phyloP scores from a whole-genome alignment of 331 rosid genomes.

The Quercus phellos region DNA sequence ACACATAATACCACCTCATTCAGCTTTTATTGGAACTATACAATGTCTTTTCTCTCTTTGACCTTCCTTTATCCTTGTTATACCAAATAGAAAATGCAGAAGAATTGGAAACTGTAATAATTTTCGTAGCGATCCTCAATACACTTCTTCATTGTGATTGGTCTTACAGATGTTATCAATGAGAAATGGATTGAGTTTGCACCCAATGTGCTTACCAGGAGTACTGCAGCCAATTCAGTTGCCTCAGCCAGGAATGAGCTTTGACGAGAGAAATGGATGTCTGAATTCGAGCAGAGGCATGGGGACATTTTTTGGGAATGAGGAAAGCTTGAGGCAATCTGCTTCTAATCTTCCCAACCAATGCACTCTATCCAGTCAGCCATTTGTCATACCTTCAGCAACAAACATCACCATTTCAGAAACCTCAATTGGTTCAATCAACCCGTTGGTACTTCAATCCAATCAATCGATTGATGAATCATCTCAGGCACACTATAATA shows the following conservation, averaged over 20 bases:
- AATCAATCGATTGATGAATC: constrained; percentile 25
- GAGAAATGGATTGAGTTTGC: constrained; percentile 89
- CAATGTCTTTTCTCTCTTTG: neutral
- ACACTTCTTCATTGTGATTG: constrained; percentile 20
- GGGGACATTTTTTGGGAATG: constrained; percentile 25
- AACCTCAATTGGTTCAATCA: constrained; percentile 26
- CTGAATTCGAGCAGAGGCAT: constrained; percentile 40
- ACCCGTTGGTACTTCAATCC: too few species aligned
- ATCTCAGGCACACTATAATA: constrained; percentile 34
- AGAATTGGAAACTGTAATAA: neutral
- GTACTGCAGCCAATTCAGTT: constrained; percentile 44
- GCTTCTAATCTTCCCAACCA: constrained; percentile 37
- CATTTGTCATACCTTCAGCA: constrained; percentile 34
- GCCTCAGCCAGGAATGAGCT: constrained; percentile 45
- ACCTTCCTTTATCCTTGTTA: neutral
- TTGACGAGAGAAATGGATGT: constrained; percentile 42
- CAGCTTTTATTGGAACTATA: too few species aligned
- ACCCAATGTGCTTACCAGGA: constrained; percentile 72
- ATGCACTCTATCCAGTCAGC: constrained; percentile 41
- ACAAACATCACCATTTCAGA: constrained; percentile 36
- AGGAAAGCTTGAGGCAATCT: constrained; percentile 34
- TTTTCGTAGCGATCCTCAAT: neutral
- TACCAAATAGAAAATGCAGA: neutral
- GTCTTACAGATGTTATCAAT: constrained; percentile 49
- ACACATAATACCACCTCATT: too few species aligned